Conservation (phyloP, 2,329 filamentous ascomycete genomes). For the Calonectria montana region DNA sequence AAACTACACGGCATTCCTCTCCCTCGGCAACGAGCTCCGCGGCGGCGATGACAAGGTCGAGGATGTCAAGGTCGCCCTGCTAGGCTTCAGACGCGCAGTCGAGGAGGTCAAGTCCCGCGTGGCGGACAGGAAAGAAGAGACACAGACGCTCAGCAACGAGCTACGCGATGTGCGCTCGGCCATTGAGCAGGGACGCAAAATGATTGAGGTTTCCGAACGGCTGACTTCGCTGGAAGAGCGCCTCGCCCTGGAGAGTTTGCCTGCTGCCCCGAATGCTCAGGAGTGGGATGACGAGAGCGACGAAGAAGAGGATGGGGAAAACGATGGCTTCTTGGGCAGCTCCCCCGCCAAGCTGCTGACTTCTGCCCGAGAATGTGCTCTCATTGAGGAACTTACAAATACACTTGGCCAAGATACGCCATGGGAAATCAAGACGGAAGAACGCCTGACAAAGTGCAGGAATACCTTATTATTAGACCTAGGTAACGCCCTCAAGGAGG, state of each 20-base stretch:
- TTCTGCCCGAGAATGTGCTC: constrained; percentile 59
- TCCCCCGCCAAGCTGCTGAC: constrained; percentile 59
- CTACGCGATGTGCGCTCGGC: constrained; percentile 71
- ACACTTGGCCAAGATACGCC: constrained; percentile 59
- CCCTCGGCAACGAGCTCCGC: constrained; percentile 81
- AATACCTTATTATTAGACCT: constrained; percentile 69
- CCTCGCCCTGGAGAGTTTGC: constrained; percentile 64
- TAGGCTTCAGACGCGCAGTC: constrained; percentile 87
- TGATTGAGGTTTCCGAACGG: constrained; percentile 76
- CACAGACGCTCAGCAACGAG: constrained; percentile 72
- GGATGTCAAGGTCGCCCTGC: constrained; percentile 85
- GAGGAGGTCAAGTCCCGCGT: constrained; percentile 78
- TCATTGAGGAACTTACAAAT: constrained; percentile 55
- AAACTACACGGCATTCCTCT: constrained; percentile 93
- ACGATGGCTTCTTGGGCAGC: constrained; percentile 53
- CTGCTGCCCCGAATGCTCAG: constrained; percentile 28
- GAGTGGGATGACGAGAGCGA: constrained; percentile 53
- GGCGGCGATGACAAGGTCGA: constrained; percentile 94
- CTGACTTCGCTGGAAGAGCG: constrained; percentile 72
- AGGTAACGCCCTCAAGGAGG: constrained; percentile 60
- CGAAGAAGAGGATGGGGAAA: constrained; percentile 52
- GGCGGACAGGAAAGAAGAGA: constrained; percentile 70
- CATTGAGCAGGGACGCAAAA: constrained; percentile 69
- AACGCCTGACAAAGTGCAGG: constrained; percentile 63
- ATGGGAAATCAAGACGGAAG: constrained; percentile 64